Conservation (phyloP, 108 stramenopile genomes). For the Stephanodiscus minutulus region DNA sequence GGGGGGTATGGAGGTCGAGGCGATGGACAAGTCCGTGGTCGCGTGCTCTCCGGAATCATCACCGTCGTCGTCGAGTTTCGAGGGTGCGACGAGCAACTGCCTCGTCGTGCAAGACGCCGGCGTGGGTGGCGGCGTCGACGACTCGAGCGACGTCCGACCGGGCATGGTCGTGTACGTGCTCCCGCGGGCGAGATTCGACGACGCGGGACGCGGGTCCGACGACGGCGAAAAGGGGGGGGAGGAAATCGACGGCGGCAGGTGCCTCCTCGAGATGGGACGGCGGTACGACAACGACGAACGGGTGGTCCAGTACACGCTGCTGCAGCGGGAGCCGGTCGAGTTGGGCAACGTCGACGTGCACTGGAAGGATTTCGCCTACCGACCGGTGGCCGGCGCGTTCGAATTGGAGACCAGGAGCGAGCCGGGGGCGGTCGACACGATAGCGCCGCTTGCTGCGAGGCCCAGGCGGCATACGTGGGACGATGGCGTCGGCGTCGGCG, state of each 20-base stretch:
- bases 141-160: slow-evolving; percentile 27
- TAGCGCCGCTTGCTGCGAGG: background rate
- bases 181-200: background rate
- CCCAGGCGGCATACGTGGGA: background rate
- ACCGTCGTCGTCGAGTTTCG: no score
- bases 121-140: background rate
- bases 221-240: background rate
- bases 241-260: background rate
- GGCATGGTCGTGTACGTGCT: slow-evolving; percentile 37
- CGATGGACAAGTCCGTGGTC: background rate
- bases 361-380: slow-evolving; percentile 40
- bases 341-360: slow-evolving; percentile 46
- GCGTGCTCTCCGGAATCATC: background rate
- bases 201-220: background rate
- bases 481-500: background rate
- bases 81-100: no score
- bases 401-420: slow-evolving; percentile 17
- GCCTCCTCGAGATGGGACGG: slow-evolving; percentile 31
- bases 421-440: slow-evolving; percentile 11
- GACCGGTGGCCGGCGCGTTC: slow-evolving; percentile 21
- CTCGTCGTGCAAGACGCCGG: background rate
- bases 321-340: slow-evolving; percentile 20
- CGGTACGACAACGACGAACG: slow-evolving; percentile 32
- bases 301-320: slow-evolving; percentile 33
- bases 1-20: background rate